A percentile compares a stretch with the other conserved stretches of the same genome.
These are phyloP conservation scores for Ricinus communis DNA, from an alignment of 345 rosid genomes.

Conservation along the genomic window DNA sequence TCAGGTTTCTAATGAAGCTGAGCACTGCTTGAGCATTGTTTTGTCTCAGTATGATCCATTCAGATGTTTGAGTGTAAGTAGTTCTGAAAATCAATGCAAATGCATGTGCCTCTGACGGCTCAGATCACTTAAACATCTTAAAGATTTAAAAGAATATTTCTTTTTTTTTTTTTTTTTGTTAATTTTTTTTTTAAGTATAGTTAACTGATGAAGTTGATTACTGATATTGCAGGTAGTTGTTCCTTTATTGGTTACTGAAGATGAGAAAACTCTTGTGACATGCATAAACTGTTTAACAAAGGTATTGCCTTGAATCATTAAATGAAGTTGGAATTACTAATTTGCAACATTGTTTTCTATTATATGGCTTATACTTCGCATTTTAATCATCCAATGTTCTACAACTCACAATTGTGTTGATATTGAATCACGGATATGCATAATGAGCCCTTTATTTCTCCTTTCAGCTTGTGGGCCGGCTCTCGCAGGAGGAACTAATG, in stretches of 20 bases:
- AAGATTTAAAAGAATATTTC: background rate
- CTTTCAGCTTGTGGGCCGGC: constrained; percentile 87
- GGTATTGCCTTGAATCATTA: constrained; percentile 41
- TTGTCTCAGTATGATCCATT: constrained; percentile 87
- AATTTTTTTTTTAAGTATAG: background rate
- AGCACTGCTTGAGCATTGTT: constrained; percentile 74
- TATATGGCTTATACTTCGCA: background rate
- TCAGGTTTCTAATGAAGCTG: constrained; percentile 89
- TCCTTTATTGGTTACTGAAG: constrained; percentile 87
- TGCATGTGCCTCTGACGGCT: background rate
- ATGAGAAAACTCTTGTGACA: constrained; percentile 86
- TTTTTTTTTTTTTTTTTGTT: background rate
- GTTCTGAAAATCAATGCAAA: background rate
- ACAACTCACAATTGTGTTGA: background rate
- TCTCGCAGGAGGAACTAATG: constrained; percentile 85
- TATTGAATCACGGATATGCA: background rate
- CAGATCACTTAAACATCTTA: constrained; percentile 2
- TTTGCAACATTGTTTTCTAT: background rate
- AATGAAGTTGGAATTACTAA: constrained; percentile 1
- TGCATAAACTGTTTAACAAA: constrained; percentile 93
- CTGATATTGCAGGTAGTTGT: constrained; percentile 66
- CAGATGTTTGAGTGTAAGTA: constrained; percentile 92
- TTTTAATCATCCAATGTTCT: background rate
- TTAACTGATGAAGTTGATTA: constrained; percentile 14
- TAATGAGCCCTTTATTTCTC: constrained; percentile 16